A percentile compares a stretch with the other conserved stretches of the same genome.
Conservation (phyloP, 371 early-diverging fungal genomes). For the Thermomucor indicae-seudaticae region DNA sequence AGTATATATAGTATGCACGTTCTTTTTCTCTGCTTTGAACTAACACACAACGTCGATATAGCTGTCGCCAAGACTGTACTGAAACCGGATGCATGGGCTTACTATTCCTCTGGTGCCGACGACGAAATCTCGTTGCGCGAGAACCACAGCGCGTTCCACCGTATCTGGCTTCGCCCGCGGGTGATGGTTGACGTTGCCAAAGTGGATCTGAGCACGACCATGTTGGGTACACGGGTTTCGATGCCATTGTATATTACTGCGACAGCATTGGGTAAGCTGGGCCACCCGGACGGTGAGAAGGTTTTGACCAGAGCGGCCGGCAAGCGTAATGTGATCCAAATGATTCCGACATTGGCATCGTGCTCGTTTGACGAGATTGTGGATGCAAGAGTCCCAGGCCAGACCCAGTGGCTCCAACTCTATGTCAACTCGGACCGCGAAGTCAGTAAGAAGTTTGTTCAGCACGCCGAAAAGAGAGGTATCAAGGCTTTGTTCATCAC, state of each 20-base stretch:
- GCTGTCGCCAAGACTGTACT: constrained; percentile 58
- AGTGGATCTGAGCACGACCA: constrained; percentile 56
- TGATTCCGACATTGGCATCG: constrained; percentile 74
- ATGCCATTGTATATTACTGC: constrained; percentile 57
- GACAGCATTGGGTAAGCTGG: constrained; percentile 67
- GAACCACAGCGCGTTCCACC: constrained; percentile 73
- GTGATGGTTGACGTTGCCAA: constrained; percentile 72
- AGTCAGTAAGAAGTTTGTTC: constrained; percentile 69
- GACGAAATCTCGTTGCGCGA: constrained; percentile 82
- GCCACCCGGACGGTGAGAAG: constrained; percentile 75
- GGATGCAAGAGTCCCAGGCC: constrained; percentile 32
- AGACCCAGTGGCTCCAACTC: constrained; percentile 81
- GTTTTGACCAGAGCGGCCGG: constrained; percentile 64
- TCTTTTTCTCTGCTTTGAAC: not conserved
- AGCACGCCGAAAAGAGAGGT: constrained; percentile 79
- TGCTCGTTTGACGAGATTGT: constrained; percentile 67
- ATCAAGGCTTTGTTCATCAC: constrained; percentile 86
- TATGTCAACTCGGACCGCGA: constrained; percentile 84
- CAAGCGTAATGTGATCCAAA: constrained; percentile 47
- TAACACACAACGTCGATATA: constrained; percentile 8
- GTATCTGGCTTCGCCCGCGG: constrained; percentile 75
- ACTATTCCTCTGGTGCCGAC: constrained; percentile 80
- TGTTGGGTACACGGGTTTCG: constrained; percentile 56
- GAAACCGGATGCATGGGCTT: constrained; percentile 77
- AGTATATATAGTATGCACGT: not conserved